A percentile compares a stretch with the other conserved stretches of the same genome.
Conservation (phyloP, 2,329 filamentous ascomycete genomes). For the Metarhizium robertsii region DNA sequence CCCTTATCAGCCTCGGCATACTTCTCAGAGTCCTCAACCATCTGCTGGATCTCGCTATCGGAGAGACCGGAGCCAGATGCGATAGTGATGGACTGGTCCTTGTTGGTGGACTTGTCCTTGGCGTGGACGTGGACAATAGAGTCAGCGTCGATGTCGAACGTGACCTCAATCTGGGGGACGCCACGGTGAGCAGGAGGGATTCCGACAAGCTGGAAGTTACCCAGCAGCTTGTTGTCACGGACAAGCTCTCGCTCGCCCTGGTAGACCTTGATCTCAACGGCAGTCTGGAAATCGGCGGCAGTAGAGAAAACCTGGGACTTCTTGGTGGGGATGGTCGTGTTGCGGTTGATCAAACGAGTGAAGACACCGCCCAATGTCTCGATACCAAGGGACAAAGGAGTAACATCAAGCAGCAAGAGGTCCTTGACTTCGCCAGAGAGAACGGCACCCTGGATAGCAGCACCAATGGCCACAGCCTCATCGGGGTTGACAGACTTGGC, state of each 20-base stretch:
- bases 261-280: slow-evolving; percentile 99
- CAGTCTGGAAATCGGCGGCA: slow-evolving; percentile 94
- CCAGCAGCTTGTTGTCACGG: slow-evolving; percentile 95
- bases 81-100: slow-evolving; percentile 99
- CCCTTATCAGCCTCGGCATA: slow-evolving; percentile 93
- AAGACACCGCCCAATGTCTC: slow-evolving; percentile 98
- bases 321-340: slow-evolving; percentile 98
- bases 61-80: slow-evolving; percentile 95
- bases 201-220: slow-evolving; percentile 98
- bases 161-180: slow-evolving; percentile 94
- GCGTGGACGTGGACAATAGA: slow-evolving; percentile 96
- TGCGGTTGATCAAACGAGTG: slow-evolving; percentile 96
- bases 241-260: slow-evolving; percentile 99
- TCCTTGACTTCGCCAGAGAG: slow-evolving; percentile 96
- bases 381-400: slow-evolving; percentile 92
- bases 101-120: slow-evolving; percentile 98
- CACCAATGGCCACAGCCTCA: slow-evolving; percentile 95
- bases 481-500: slow-evolving; percentile 98
- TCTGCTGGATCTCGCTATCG: slow-evolving; percentile 87
- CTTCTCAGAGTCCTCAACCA: slow-evolving; percentile 97
- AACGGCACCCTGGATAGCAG: slow-evolving; percentile 93
- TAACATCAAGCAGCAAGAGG: slow-evolving; percentile 87
- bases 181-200: slow-evolving; percentile 94
- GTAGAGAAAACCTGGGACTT: slow-evolving; percentile 98
- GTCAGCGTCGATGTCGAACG: slow-evolving; percentile 97